phyloP scores from a whole-genome alignment of 2,329 filamentous ascomycete species.

The Stachybotrys elegans region DNA sequence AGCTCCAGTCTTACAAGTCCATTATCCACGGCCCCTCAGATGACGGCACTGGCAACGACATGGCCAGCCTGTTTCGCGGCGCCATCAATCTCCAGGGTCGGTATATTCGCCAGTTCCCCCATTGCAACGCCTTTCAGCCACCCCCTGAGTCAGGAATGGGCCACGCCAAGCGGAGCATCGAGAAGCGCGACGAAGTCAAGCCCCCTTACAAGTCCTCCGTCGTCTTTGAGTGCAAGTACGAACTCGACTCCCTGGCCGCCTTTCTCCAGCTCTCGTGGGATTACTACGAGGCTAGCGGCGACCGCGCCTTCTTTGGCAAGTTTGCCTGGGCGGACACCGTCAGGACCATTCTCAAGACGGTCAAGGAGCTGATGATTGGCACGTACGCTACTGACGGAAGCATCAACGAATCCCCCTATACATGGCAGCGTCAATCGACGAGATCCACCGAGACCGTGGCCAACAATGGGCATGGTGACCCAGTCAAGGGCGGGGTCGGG shows the following conservation, averaged over 20 bases:
- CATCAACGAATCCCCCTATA: slow-evolving; percentile 60
- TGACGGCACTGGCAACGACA: slow-evolving; percentile 37
- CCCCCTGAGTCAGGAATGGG: slow-evolving; percentile 59
- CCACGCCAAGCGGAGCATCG: slow-evolving; percentile 14
- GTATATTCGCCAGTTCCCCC: slow-evolving; percentile 65
- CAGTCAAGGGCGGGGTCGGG: slow-evolving; percentile 72
- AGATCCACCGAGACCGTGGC: slow-evolving; percentile 75
- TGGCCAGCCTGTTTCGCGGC: slow-evolving; percentile 67
- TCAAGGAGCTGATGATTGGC: slow-evolving; percentile 65
- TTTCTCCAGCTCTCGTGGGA: slow-evolving; percentile 79
- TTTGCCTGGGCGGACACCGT: slow-evolving; percentile 70
- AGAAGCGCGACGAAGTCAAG: slow-evolving; percentile 47
- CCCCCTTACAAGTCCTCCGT: slow-evolving; percentile 62
- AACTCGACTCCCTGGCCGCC: slow-evolving; percentile 83
- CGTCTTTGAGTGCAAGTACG: slow-evolving; percentile 95
- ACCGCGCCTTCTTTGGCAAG: slow-evolving; percentile 67
- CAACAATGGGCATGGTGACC: slow-evolving; percentile 73
- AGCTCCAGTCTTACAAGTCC: slow-evolving; percentile 68
- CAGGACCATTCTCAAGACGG: slow-evolving; percentile 61
- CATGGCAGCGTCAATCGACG: slow-evolving; percentile 69
- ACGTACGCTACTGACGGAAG: slow-evolving; percentile 63
- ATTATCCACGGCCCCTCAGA: slow-evolving; percentile 50
- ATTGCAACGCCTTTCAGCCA: slow-evolving; percentile 94
- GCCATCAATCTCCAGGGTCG: slow-evolving; percentile 73
- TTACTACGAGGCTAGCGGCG: slow-evolving; percentile 70